Evolutionary conservation across 805 yeast genomes (phyloP).

Genomic region (Lachancea mirantina): DNA sequence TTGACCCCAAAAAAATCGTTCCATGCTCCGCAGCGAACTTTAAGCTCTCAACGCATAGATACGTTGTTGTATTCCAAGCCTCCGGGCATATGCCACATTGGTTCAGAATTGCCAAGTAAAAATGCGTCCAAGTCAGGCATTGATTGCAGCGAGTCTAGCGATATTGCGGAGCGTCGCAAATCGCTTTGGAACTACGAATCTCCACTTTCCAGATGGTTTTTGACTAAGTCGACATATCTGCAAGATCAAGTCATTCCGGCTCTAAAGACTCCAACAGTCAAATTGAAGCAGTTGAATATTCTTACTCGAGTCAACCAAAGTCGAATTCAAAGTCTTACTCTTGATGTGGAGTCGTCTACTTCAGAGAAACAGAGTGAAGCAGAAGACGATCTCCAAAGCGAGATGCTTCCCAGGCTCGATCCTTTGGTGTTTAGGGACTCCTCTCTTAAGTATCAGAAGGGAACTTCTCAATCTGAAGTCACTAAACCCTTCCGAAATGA

Average conservation of each 20-base stretch:
- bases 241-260: slow-evolving; percentile 15
- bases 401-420: slow-evolving; percentile 3
- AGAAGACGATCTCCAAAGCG: slow-evolving; percentile 1
- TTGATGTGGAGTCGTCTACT: slow-evolving; percentile 19
- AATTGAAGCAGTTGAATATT: slow-evolving; percentile 23
- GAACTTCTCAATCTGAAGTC: no score
- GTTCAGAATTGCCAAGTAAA: slow-evolving; percentile 15
- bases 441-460: slow-evolving; percentile 4
- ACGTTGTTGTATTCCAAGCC: slow-evolving; percentile 22
- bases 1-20: slow-evolving; percentile 9
- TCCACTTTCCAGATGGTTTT: slow-evolving; percentile 31
- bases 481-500: no score
- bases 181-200: slow-evolving; percentile 27
- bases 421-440: slow-evolving; percentile 6
- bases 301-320: slow-evolving; percentile 18
- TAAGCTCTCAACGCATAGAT: slow-evolving; percentile 14
- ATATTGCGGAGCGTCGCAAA: slow-evolving; percentile 5
- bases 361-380: slow-evolving; percentile 20
- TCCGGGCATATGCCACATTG: slow-evolving; percentile 21
- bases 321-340: slow-evolving; percentile 4
- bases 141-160: slow-evolving; percentile 2
- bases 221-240: slow-evolving; percentile 25
- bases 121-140: slow-evolving; percentile 1
- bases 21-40: slow-evolving; percentile 5
- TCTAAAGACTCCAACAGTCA: slow-evolving; percentile 20